phyloP scores from a whole-genome alignment of 78 protist species.

The Dictyostelium citrinum region DNA sequence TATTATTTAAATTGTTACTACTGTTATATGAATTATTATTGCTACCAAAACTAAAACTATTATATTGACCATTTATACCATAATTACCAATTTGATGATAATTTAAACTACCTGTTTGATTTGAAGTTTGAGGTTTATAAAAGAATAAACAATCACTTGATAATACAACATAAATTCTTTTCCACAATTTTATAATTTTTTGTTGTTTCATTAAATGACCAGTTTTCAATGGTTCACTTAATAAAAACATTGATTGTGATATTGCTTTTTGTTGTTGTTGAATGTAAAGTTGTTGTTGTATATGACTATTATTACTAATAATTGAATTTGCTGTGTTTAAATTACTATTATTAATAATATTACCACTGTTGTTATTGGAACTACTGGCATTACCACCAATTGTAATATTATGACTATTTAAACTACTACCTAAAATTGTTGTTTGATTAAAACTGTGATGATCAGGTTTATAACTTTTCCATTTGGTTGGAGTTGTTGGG shows the following conservation, averaged over 20 bases:
- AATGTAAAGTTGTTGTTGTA: background rate
- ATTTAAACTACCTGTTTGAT: background rate
- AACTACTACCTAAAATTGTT: background rate
- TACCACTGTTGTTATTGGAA: background rate
- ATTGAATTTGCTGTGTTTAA: background rate
- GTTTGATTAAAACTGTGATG: background rate
- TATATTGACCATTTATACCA: background rate
- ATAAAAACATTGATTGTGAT: background rate
- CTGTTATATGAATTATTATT: background rate
- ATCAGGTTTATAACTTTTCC: conserved; percentile 67
- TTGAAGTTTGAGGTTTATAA: conserved; percentile 15
- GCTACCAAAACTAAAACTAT: background rate
- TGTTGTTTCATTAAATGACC: conserved; percentile 57
- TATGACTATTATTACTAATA: background rate
- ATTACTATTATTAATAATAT: background rate
- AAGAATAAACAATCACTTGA: conserved; percentile 39
- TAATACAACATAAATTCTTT: conserved; percentile 42
- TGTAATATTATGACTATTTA: background rate
- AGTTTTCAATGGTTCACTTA: conserved; percentile 38
- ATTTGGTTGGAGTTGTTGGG: conserved; percentile 6
- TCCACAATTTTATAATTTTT: conserved; percentile 51
- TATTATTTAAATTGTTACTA: background rate
- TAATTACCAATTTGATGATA: background rate
- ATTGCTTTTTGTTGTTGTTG: background rate
- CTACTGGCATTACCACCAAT: background rate